Conservation (phyloP, 2,329 filamentous ascomycete species). For the Colletotrichum tropicicola region DNA sequence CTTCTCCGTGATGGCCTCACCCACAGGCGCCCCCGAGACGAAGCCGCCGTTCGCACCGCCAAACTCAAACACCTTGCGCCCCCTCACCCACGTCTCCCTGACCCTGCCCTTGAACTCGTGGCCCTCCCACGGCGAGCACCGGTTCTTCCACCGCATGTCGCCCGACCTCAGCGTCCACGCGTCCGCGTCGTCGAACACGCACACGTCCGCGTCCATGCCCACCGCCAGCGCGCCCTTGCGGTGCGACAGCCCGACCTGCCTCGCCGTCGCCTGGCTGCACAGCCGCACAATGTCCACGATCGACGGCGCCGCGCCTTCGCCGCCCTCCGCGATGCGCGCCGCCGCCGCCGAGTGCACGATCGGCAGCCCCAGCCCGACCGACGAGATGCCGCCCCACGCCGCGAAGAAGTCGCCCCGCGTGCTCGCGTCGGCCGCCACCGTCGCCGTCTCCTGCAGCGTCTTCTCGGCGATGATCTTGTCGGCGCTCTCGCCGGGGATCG, state of each 20-base stretch:
- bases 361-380: conserved; percentile 89
- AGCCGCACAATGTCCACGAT: conserved; percentile 84
- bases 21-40: conserved; percentile 55
- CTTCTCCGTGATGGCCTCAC: conserved; percentile 69
- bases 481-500: conserved; percentile 39
- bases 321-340: conserved; percentile 62
- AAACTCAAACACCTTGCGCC: conserved; percentile 76
- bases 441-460: conserved; percentile 40
- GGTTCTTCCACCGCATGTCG: conserved; percentile 95
- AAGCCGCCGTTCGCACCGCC: conserved; percentile 63
- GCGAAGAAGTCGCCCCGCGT: conserved; percentile 87
- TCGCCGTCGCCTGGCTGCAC: conserved; percentile 86
- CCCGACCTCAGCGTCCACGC: conserved; percentile 77
- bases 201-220: conserved; percentile 90
- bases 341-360: conserved; percentile 85
- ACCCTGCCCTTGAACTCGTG: conserved; percentile 82
- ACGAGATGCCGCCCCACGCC: conserved; percentile 96
- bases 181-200: conserved; percentile 88
- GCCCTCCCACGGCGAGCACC: conserved; percentile 90
- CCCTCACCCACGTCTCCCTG: conserved; percentile 85
- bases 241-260: conserved; percentile 85
- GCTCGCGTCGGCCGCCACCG: conserved; percentile 43
- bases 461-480: conserved; percentile 33
- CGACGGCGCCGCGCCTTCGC: conserved; percentile 50
- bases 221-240: conserved; percentile 83